phyloP scores from a whole-genome alignment of 139 green algal species.

The Volvox africanus region DNA sequence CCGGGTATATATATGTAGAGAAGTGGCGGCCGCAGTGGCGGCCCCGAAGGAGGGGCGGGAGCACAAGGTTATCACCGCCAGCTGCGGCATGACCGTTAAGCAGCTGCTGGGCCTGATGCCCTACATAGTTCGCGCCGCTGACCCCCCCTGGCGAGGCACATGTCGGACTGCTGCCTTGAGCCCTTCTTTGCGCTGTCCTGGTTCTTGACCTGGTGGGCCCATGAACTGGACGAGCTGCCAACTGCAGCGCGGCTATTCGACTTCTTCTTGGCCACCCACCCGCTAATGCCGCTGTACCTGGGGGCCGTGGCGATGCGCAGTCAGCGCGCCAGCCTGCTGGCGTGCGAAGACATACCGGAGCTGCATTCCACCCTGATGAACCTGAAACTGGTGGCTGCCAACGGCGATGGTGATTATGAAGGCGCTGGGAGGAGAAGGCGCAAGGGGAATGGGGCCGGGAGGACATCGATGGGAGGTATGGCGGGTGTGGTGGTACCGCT shows the following conservation, averaged over 20 bases:
- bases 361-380: constrained; percentile 77
- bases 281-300: constrained; percentile 93
- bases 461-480: neutral
- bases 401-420: neutral
- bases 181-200: constrained; percentile 79
- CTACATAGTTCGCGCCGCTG: constrained; percentile 66
- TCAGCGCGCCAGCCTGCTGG: constrained; percentile 68
- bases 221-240: constrained; percentile 76
- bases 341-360: constrained; percentile 64
- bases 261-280: constrained; percentile 89
- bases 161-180: constrained; percentile 65
- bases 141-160: constrained; percentile 55
- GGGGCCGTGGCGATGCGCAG: constrained; percentile 75
- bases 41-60: too few relatives aligned
- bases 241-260: constrained; percentile 87
- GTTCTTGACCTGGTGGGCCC: constrained; percentile 93
- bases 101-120: constrained; percentile 78
- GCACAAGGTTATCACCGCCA: too few relatives aligned
- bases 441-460: neutral
- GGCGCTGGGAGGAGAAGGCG: neutral
- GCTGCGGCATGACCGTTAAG: too few relatives aligned
- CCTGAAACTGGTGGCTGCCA: constrained; percentile 46
- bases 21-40: too few relatives aligned
- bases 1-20: too few relatives aligned
- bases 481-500: neutral